These are phyloP conservation scores for Millerago galiae DNA, from an alignment of 805 yeast species.

Conservation along the genomic window DNA sequence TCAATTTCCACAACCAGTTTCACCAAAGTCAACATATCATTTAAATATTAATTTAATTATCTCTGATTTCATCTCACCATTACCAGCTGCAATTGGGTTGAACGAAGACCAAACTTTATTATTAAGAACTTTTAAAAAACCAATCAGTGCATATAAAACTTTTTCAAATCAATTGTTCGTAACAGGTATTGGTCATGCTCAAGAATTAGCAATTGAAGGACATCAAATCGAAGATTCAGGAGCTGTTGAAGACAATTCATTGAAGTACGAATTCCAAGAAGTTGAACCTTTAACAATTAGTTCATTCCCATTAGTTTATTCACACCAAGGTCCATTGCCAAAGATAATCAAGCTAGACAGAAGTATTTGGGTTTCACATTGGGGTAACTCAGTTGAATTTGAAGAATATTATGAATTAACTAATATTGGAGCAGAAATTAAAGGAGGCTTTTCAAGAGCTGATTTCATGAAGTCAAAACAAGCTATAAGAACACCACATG, in stretches of 20 bases:
- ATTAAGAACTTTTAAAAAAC: slow-evolving; percentile 46
- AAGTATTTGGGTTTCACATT: slow-evolving; percentile 84
- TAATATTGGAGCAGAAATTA: slow-evolving; percentile 68
- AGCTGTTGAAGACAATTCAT: slow-evolving; percentile 30
- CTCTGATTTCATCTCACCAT: slow-evolving; percentile 44
- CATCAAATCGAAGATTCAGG: slow-evolving; percentile 29
- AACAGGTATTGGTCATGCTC: slow-evolving; percentile 40
- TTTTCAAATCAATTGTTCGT: slow-evolving; percentile 34
- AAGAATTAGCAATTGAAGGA: slow-evolving; percentile 33
- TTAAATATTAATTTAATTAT: slow-evolving; percentile 45
- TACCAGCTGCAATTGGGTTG: slow-evolving; percentile 58
- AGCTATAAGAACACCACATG: slow-evolving; percentile 46
- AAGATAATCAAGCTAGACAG: slow-evolving; percentile 57
- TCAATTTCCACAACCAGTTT: slow-evolving; percentile 55
- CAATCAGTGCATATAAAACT: slow-evolving; percentile 60
- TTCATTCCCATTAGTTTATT: slow-evolving; percentile 54
- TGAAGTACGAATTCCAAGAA: slow-evolving; percentile 52
- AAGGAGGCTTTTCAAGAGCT: slow-evolving; percentile 69
- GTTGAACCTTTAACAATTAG: slow-evolving; percentile 40
- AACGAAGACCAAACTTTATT: slow-evolving; percentile 55
- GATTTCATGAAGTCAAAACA: slow-evolving; percentile 60
- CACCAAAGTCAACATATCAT: slow-evolving; percentile 49
- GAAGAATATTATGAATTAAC: slow-evolving; percentile 83
- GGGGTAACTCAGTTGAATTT: slow-evolving; percentile 63
- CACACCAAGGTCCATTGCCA: slow-evolving; percentile 59